Percentiles rank a stretch among this genome's conserved stretches.
Conservation (phyloP, 805 yeast species). For the Candida michaelii region DNA sequence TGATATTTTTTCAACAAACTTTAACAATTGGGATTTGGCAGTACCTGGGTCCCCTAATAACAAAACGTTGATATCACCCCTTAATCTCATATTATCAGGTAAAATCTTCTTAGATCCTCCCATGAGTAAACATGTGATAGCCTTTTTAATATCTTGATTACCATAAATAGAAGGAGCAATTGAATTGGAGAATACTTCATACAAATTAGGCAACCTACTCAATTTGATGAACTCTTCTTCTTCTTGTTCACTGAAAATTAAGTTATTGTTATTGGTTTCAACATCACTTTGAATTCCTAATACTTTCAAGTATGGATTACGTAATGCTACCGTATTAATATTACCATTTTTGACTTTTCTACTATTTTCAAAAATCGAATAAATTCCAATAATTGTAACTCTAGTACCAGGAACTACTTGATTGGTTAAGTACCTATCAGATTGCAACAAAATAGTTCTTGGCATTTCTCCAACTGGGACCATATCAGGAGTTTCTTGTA, state of each 20-base stretch:
- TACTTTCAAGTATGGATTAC: constrained; percentile 87
- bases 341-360: constrained; percentile 42
- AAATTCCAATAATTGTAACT: constrained; percentile 88
- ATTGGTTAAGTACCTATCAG: constrained; percentile 87
- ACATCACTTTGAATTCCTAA: constrained; percentile 84
- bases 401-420: constrained; percentile 93
- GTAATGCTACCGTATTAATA: constrained; percentile 74
- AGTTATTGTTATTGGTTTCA: constrained; percentile 59
- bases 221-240: constrained; percentile 85
- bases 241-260: constrained; percentile 83
- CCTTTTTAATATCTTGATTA: constrained; percentile 86
- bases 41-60: constrained; percentile 98
- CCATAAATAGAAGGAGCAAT: constrained; percentile 98
- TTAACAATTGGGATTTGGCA: constrained; percentile 93
- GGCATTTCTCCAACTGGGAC: constrained; percentile 99
- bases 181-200: constrained; percentile 79
- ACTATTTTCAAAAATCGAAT: constrained; percentile 80
- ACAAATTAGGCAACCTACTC: constrained; percentile 80
- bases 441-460: constrained; percentile 81
- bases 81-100: constrained; percentile 93
- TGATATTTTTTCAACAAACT: constrained; percentile 91
- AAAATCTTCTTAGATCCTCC: constrained; percentile 91
- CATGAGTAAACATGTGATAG: constrained; percentile 86
- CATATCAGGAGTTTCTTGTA: constrained; percentile 97
- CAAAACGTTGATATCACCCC: constrained; percentile 96